Base-by-base conservation (phyloP, 2,329 filamentous ascomycete species). In the Alternaria solani region DNA sequence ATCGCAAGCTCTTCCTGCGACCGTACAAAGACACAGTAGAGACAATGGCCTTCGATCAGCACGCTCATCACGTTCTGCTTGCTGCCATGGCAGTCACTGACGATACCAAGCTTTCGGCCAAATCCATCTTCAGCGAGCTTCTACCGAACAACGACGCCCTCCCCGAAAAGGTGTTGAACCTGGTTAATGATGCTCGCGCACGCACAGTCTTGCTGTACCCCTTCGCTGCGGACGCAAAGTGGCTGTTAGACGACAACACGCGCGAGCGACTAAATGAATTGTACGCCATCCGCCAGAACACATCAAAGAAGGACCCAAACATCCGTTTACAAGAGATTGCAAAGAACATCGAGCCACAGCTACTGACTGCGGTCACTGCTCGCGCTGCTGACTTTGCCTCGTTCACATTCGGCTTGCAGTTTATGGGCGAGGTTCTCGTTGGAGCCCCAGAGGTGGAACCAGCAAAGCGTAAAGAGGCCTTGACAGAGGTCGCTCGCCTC, bases 61-160 rank as follows among this genome's bases (percentile, higher is more conserved):
- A 94, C 71, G 95, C 89, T 2, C 93, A 97, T 74, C 84, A 90
- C 63, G 86, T 98, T 55, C 87, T 99, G 34, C 85, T 98, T 56
- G 86, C 93, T 2, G 92, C 93, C 1, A 93, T 94, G 75, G 95
- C 98, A 71, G 89, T 97, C 49, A 89, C 97, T 49, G 95, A 99
- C 70, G 95, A 99, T 77, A 99, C 95, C 9, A 94, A 96, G 66
- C 84, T 97, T 73, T 92, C 89, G 3, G 85, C 89, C 51, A 98
- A 96, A 81, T 85, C 91, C 32, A 91, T 99, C 66, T 93, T 97
- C 79, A 85, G 92, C 0, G 94, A 98, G 78, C 84, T 99, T 12
- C 81, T 97, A 18, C 91, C 78, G 25, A 62, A 58, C 62, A 75
- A 78, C 51, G 78, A 82, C n/a, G 73, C 76, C 57, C 83, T 88